Evolutionary conservation across 108 stramenopile species (phyloP), one percentile per base, ranked within the genome.

Genomic region (Fragilariopsis cylindrus): DNA sequence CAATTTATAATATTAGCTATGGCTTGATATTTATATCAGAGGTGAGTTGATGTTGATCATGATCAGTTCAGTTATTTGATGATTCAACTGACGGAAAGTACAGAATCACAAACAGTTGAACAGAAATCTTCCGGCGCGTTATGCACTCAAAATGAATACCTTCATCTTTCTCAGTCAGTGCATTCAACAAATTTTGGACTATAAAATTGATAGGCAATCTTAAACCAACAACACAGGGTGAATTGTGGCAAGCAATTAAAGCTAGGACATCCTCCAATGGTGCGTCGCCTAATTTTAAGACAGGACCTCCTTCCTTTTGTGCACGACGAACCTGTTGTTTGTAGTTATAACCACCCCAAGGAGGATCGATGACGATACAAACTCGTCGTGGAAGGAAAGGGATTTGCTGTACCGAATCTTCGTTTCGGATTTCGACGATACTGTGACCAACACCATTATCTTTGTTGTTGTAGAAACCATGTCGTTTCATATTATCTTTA

Each of bases 271-370:
- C 74, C 56, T 80, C 54, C 65, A 85, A 41, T 11, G 64, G 42
- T 67, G 76, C 73, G 16, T 54, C 72, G 39, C 84, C 84, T 70
- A 85, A 46, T 42, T 48, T 57, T 5, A 83, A 0, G 7, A 42
- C 30, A 42, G 65, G 52, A 60, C 53, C 39, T 41, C 42, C 44
- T 19, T 78, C 72, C 16, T 39, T 54, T 42, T 84, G 48, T 18
- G 39, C 48, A 21, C 71, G 69, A 4, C 39, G 62, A 63, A 63
- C 62, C 62, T 63, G 43, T 41, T 6, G 43, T 57, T 81, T 81
- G 74, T 81, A 85, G 45, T 79, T 15, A 12, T 63, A 69, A n/a
- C 84, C 84, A 49, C 84, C 84, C 84, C 84, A 85, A 2, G 84
- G 84, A 45, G 84, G 84, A 79, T 85, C 84, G 50, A 81, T 68